Evolutionary conservation across 1,284 basidiomycete species (phyloP).

Genomic region (Megacollybia platyphylla): DNA sequence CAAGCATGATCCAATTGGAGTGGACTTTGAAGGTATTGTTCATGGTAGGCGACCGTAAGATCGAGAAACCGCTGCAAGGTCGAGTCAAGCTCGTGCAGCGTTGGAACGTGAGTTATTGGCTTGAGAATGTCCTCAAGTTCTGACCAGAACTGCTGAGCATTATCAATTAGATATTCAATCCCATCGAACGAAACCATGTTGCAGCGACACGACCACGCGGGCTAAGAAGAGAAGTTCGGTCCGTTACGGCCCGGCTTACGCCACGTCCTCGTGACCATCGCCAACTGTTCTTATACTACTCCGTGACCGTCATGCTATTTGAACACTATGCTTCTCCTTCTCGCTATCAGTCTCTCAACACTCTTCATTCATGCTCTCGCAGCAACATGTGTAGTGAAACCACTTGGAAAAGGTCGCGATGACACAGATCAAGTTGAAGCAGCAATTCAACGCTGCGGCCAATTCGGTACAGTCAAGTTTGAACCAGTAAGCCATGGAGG

Average conservation of each 20-base stretch:
- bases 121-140: conserved; percentile 78
- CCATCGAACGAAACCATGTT: conserved; percentile 16
- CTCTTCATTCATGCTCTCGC: too few relatives aligned
- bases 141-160: conserved; percentile 81
- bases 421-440: background rate
- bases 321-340: too few relatives aligned
- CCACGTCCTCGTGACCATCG: too few relatives aligned
- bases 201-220: too few relatives aligned
- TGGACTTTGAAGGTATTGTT: conserved; percentile 70
- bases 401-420: background rate
- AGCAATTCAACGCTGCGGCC: background rate
- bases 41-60: conserved; percentile 76
- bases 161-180: conserved; percentile 71
- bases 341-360: too few relatives aligned
- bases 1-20: conserved; percentile 77
- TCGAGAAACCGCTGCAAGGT: conserved; percentile 66
- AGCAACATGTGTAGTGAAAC: background rate
- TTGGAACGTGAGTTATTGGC: conserved; percentile 49
- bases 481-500: too few relatives aligned
- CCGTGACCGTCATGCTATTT: too few relatives aligned
- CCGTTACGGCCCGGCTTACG: too few relatives aligned
- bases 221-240: too few relatives aligned
- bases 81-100: conserved; percentile 65
- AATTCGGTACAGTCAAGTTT: background rate
- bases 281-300: too few relatives aligned